Percentiles rank a stretch among this genome's conserved stretches.
Conservation (phyloP, 306 rosid genomes). For the Cucurbita maxima region DNA sequence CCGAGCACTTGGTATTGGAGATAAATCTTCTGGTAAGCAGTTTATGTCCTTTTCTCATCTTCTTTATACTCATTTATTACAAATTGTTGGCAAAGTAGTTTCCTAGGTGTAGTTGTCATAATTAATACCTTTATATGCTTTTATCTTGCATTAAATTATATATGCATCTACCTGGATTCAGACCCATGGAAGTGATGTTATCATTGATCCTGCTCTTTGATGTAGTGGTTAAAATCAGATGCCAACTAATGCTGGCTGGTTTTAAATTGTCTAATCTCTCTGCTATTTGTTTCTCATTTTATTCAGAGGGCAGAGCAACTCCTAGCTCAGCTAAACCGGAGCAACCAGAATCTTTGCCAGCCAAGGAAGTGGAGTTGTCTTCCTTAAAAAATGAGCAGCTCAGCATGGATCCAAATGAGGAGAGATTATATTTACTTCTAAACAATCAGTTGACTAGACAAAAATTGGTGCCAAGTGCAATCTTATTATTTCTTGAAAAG, state of each 20-base stretch:
- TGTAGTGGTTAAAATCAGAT: not conserved
- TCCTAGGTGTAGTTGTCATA: not conserved
- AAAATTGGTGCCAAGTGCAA: slow-evolving; percentile 5
- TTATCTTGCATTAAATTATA: not conserved
- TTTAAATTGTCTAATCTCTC: not conserved
- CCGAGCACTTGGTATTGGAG: slow-evolving; percentile 10
- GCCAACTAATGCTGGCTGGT: not conserved
- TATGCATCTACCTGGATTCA: too few relatives aligned
- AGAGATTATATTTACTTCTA: slow-evolving; percentile 8
- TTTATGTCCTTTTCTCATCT: not conserved
- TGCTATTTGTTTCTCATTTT: not conserved
- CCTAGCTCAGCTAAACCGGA: not conserved
- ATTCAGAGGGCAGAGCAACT: slow-evolving; percentile 2
- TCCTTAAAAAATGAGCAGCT: slow-evolving; percentile 16
- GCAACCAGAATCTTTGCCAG: slow-evolving; percentile 5
- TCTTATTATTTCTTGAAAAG: slow-evolving; percentile 16
- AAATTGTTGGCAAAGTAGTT: slow-evolving; percentile 2
- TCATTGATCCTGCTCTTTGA: not conserved
- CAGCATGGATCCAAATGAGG: slow-evolving; percentile 6
- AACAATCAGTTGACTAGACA: slow-evolving; percentile 11
- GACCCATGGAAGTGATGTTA: not conserved
- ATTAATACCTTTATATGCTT: not conserved
- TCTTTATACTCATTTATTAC: not conserved
- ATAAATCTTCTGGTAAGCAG: slow-evolving; percentile 22
- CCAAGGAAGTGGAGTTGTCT: not conserved